Conservation (phyloP, 352 stramenopile species). For the Phytophthora colocasiae region DNA sequence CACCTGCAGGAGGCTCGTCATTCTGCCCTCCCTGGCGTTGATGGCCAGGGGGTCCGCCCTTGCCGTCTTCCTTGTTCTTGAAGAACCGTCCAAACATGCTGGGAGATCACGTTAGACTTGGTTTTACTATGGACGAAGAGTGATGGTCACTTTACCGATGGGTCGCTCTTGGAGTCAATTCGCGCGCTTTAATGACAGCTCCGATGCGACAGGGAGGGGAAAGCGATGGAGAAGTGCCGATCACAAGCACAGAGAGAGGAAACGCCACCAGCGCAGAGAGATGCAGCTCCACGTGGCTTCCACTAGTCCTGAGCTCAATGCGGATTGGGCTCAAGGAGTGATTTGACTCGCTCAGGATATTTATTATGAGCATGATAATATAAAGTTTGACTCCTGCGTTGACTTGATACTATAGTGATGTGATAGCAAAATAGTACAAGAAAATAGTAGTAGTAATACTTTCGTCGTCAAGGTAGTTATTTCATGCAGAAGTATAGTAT, state of each 20-base stretch:
- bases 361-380: too few relatives aligned
- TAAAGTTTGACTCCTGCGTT: too few relatives aligned
- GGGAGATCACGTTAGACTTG: constrained; percentile 1
- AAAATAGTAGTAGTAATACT: too few relatives aligned
- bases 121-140: not conserved
- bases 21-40: constrained; percentile 40
- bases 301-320: constrained; percentile 1
- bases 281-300: constrained; percentile 22
- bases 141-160: constrained; percentile 7
- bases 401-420: too few relatives aligned
- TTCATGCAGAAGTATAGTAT: too few relatives aligned
- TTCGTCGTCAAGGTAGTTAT: too few relatives aligned
- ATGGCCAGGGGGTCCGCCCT: constrained; percentile 63
- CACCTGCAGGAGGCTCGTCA: constrained; percentile 55
- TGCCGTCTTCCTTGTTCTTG: constrained; percentile 85
- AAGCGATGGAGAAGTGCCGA: not conserved
- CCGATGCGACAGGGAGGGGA: not conserved
- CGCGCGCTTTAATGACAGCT: not conserved
- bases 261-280: not conserved
- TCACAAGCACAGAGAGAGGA: constrained; percentile 2
- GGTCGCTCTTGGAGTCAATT: constrained; percentile 17
- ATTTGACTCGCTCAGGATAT: too few relatives aligned
- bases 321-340: constrained; percentile 3
- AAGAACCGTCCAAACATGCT: constrained; percentile 85
- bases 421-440: too few relatives aligned